Conservation (phyloP, 176 grass and related monocot genomes). For the Microstegium vimineum region DNA sequence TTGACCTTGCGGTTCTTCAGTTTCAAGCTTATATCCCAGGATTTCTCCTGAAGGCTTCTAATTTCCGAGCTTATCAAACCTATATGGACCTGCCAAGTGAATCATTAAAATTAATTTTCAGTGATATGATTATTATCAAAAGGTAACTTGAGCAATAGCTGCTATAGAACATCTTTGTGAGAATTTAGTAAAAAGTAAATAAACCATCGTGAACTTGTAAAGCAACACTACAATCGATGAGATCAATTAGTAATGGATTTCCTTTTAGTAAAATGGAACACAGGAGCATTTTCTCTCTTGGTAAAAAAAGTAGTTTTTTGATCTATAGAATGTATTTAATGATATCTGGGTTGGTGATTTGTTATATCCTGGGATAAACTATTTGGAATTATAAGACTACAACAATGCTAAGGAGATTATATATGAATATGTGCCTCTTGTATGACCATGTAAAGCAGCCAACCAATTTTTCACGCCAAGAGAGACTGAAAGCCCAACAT, state of each 20-base stretch:
- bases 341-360: neutral
- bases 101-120: slow-evolving; percentile 4
- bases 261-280: neutral
- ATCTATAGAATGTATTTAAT: neutral
- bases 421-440: neutral
- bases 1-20: slow-evolving; percentile 71
- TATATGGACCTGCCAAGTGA: slow-evolving; percentile 52
- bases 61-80: slow-evolving; percentile 58
- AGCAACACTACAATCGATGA: neutral
- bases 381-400: neutral
- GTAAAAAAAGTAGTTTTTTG: neutral
- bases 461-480: neutral
- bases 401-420: neutral
- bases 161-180: neutral
- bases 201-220: neutral
- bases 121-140: slow-evolving; percentile 7
- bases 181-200: neutral
- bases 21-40: slow-evolving; percentile 46
- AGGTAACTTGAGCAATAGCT: neutral
- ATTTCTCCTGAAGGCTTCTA: slow-evolving; percentile 70
- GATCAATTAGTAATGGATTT: neutral
- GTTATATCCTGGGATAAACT: neutral
- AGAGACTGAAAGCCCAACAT: neutral
- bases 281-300: neutral
- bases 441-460: neutral